Evolutionary conservation across 495 filamentous ascomycete genomes (phyloP).

Genomic region (Neurospora terricola): DNA sequence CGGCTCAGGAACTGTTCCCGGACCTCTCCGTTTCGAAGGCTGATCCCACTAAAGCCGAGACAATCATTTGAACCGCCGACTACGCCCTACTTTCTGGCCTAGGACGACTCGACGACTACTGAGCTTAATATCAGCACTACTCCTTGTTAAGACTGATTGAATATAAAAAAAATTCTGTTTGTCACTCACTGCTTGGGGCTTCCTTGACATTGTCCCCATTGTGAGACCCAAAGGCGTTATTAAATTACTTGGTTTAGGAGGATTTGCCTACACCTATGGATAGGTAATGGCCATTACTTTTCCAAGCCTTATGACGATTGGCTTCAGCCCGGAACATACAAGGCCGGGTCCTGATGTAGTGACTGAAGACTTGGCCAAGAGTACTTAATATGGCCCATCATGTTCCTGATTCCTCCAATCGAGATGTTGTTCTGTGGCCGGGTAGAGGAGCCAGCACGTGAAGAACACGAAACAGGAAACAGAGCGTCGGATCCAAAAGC

Average conservation of each 20-base stretch:
- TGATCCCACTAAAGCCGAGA: neutral
- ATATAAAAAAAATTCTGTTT: neutral
- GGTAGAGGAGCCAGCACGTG: neutral
- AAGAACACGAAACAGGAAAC: neutral
- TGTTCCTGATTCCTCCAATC: neutral
- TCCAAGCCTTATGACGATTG: neutral
- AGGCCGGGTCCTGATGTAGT: neutral
- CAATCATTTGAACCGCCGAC: neutral
- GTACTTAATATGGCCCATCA: neutral
- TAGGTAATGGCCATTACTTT: neutral
- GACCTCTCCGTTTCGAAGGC: neutral
- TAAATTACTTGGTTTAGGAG: neutral
- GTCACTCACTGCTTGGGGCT: neutral
- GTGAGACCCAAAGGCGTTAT: neutral
- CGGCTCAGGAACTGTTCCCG: neutral
- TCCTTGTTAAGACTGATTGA: neutral
- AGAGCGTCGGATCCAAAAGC: neutral
- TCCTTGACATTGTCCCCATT: neutral
- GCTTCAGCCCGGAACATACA: neutral
- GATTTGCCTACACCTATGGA: neutral
- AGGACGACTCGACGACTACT: constrained; percentile 2
- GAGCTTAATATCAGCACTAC: neutral
- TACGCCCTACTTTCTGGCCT: neutral
- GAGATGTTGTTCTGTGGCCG: neutral
- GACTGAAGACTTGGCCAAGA: neutral